Base-by-base conservation (phyloP, 176 grass and related monocot species). In the Olyra latifolia region DNA sequence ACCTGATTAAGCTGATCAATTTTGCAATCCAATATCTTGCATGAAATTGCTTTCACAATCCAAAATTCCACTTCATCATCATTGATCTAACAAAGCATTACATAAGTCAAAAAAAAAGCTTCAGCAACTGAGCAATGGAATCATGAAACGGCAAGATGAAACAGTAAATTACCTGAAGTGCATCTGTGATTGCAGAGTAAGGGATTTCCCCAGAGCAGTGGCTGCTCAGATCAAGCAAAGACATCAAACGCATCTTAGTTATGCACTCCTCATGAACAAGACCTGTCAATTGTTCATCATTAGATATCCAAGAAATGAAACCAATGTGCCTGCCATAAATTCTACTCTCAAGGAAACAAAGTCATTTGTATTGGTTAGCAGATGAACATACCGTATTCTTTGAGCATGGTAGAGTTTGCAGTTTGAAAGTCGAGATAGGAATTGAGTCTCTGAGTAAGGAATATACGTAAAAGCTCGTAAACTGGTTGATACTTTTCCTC, bases 21-120 rank as follows among this genome's bases (percentile, higher is more conserved):
- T 71, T 92, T 97, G 71, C 94, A 94, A 66, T 86, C 89, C 69
- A 97, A 44, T 72, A 91, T 87, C 85, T 97, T 97, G 20, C 65
- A 86, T 4, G 87, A 83, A 52, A 97, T 97, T 69, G 91, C 87
- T 92, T 99, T 99, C 13, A 99, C 96, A 70, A 95, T 83, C 96
- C 96, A 99, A 71, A 88, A 86, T 50, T 99, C 96, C 57, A 95
- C 96, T 59, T 95, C 92, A 25, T 93, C 90, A 16, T 95, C 96
- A 43, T 80, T 93, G 69, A 99, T 99, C 96, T 99, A 81, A 40
- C 66, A 58, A 79, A 27, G 30, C 9, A 55, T 39, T 56, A 6
- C 10, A 63, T 38, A 70, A 43, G 56, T 73, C 15, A 77, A 44
- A 46, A 39, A 64, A 12, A 39, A 39, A 23, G 19, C 1, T 52